phyloP scores from a whole-genome alignment of 768 basidiomycete genomes.

The Tephrocybe rancida region DNA sequence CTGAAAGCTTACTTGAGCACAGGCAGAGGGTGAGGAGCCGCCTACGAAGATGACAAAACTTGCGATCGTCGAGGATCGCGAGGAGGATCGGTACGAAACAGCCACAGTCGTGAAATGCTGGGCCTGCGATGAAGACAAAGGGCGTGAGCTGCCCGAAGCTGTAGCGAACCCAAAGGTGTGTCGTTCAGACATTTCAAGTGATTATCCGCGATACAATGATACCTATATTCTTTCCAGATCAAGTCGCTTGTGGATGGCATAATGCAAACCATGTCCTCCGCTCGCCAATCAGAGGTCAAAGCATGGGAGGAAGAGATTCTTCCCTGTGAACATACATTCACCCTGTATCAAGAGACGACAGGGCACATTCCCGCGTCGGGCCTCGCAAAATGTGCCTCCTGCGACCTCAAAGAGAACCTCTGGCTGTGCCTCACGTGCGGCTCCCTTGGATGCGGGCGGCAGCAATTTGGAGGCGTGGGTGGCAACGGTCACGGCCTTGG shows the following conservation, averaged over 20 bases:
- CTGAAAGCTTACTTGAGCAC: background rate
- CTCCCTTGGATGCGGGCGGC: slow-evolving; percentile 83
- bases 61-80: slow-evolving; percentile 83
- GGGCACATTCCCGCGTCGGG: slow-evolving; percentile 59
- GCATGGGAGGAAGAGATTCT: slow-evolving; percentile 97
- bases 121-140: slow-evolving; percentile 59
- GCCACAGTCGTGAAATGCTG: slow-evolving; percentile 73
- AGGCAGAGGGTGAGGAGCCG: slow-evolving; percentile 80
- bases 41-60: slow-evolving; percentile 90
- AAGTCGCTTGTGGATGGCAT: slow-evolving; percentile 63
- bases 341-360: slow-evolving; percentile 43
- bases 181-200: background rate
- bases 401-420: slow-evolving; percentile 87
- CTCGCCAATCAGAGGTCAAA: slow-evolving; percentile 92
- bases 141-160: slow-evolving; percentile 45
- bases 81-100: slow-evolving; percentile 87
- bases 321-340: slow-evolving; percentile 79
- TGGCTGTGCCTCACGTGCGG: slow-evolving; percentile 97
- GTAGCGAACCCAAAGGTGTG: slow-evolving; percentile 35
- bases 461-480: slow-evolving; percentile 77
- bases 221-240: slow-evolving; percentile 35
- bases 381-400: slow-evolving; percentile 78
- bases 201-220: background rate
- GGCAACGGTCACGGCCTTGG: slow-evolving; percentile 90
- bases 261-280: slow-evolving; percentile 83